Conservation (phyloP, 2,329 filamentous ascomycete genomes). For the Aspergillus fumigatiaffinis region DNA sequence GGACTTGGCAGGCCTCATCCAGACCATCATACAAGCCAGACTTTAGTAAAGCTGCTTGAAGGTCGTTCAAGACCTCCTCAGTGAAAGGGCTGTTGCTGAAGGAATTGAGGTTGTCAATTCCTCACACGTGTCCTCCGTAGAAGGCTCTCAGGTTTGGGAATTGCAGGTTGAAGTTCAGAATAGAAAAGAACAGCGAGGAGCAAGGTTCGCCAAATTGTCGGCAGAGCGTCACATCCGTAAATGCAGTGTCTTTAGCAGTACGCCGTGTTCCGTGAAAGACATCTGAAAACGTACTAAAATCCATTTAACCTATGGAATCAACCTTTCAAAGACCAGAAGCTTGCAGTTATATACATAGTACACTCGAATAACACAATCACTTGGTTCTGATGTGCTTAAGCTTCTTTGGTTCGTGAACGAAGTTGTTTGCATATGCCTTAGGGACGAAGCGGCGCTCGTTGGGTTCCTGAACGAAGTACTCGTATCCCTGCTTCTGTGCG, state of each 20-base stretch:
- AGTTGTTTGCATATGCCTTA: slow-evolving; percentile 97
- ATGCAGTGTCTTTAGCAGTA: not conserved
- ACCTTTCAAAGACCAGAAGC: slow-evolving; percentile 16
- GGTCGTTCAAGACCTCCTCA: not conserved
- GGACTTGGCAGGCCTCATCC: not conserved
- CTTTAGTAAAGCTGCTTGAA: not conserved
- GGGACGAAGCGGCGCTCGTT: slow-evolving; percentile 79
- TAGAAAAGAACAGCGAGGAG: not conserved
- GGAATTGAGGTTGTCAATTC: not conserved
- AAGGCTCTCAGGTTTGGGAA: not conserved
- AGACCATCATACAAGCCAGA: not conserved
- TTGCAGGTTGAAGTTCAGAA: not conserved
- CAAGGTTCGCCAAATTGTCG: too few relatives aligned
- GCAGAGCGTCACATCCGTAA: too few relatives aligned
- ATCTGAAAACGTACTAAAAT: not conserved
- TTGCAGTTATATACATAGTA: slow-evolving; percentile 36
- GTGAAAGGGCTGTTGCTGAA: not conserved
- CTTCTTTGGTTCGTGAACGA: slow-evolving; percentile 78
- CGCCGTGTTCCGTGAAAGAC: not conserved
- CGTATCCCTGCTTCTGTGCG: slow-evolving; percentile 97
- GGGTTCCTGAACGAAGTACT: slow-evolving; percentile 98
- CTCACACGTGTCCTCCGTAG: not conserved
- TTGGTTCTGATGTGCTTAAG: slow-evolving; percentile 83
- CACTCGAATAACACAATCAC: slow-evolving; percentile 47
- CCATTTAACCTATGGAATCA: slow-evolving; percentile 10